A percentile compares a stretch with the other conserved stretches of the same genome.
Conservation (phyloP, 441 rosid genomes). For the Croton laevigatus region DNA sequence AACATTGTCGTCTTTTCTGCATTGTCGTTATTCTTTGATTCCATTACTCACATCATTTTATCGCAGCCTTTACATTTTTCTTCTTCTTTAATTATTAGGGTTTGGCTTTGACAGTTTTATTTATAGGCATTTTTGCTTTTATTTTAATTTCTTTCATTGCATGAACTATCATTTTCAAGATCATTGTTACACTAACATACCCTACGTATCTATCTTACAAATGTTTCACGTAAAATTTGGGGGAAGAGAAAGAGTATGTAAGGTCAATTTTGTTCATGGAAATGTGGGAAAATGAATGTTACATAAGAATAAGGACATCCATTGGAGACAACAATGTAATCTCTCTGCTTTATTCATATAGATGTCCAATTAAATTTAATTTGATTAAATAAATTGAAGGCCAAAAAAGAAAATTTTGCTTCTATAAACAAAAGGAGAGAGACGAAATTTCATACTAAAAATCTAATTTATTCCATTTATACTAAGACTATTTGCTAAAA, state of each 20-base stretch:
- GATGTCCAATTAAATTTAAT: no score
- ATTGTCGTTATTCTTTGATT: no score
- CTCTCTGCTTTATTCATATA: no score
- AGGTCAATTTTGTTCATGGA: conserved; percentile 9
- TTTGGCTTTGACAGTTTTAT: not conserved
- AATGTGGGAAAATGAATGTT: conserved; percentile 11
- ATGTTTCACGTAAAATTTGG: not conserved
- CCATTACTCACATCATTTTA: no score
- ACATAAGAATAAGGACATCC: not conserved
- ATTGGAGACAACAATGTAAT: not conserved
- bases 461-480: no score
- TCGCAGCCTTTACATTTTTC: not conserved
- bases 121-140: not conserved
- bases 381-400: no score
- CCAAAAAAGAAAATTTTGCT: not conserved
- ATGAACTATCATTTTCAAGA: conserved; percentile 6
- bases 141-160: not conserved
- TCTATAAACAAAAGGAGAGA: no score
- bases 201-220: not conserved
- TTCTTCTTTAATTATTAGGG: conserved; percentile 5
- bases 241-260: not conserved
- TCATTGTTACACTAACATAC: not conserved
- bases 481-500: no score
- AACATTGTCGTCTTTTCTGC: not conserved
- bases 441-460: no score